Evolutionary conservation across 768 basidiomycete species (phyloP).

Genomic region (Collybia mongolica): DNA sequence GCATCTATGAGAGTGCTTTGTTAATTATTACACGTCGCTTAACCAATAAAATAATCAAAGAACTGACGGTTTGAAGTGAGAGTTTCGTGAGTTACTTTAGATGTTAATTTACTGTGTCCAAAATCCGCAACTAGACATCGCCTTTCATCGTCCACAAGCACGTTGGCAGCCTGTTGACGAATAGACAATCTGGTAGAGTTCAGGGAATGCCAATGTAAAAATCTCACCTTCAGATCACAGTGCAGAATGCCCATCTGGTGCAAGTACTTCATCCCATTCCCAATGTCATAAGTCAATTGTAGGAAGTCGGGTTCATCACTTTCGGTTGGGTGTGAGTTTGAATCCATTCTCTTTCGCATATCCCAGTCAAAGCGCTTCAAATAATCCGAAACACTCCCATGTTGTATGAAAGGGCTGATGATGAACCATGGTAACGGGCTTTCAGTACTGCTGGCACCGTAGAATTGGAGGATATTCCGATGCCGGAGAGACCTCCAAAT

Average conservation of each 20-base stretch:
- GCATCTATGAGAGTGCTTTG: conserved; percentile 1
- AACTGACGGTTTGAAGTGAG: no score
- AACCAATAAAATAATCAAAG: no score
- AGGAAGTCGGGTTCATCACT: conserved; percentile 47
- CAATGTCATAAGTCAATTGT: conserved; percentile 67
- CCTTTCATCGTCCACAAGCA: no score
- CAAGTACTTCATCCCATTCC: conserved; percentile 78
- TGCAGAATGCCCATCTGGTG: conserved; percentile 67
- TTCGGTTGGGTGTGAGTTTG: no score
- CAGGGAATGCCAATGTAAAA: not conserved
- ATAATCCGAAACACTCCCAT: conserved; percentile 61
- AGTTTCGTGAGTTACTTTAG: no score
- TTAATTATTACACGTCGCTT: no score
- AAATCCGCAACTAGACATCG: no score
- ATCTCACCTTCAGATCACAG: conserved; percentile 72
- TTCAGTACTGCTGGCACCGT: conserved; percentile 71
- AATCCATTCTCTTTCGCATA: no score
- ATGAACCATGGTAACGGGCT: conserved; percentile 76
- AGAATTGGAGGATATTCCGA: conserved; percentile 68
- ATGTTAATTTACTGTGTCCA: no score
- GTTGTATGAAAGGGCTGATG: conserved; percentile 71
- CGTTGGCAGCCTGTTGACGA: no score
- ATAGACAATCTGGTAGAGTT: no score
- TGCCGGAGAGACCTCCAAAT: conserved; percentile 76
- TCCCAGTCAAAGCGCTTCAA: no score